A percentile compares a stretch with the other conserved stretches of the same genome.
phyloP scores from a whole-genome alignment of 2,329 filamentous ascomycete genomes.

The Alternaria longipes region DNA sequence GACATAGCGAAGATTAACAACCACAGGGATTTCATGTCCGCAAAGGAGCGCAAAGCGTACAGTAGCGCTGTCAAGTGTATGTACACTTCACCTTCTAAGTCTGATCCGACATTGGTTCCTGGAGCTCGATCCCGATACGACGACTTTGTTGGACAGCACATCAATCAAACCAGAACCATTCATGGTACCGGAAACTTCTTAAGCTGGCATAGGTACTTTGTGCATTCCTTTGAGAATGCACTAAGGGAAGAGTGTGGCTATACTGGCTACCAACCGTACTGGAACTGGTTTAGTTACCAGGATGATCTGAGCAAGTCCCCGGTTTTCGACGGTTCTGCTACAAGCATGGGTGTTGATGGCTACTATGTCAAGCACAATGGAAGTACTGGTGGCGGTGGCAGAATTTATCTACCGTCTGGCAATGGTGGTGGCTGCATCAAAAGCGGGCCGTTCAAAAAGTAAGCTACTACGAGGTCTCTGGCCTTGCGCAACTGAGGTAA shows the following conservation, averaged over 20 bases:
- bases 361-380: conserved; percentile 11
- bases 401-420: conserved; percentile 18
- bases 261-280: conserved; percentile 53
- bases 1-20: not conserved
- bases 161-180: conserved; percentile 29
- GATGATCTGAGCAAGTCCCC: conserved; percentile 40
- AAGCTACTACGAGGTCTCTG: not conserved
- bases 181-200: conserved; percentile 34
- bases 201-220: conserved; percentile 51
- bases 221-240: conserved; percentile 49
- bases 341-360: conserved; percentile 50
- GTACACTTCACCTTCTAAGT: conserved; percentile 22
- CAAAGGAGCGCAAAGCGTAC: conserved; percentile 27
- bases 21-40: conserved; percentile 2
- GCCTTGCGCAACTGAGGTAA: not conserved
- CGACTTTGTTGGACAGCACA: conserved; percentile 39
- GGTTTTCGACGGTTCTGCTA: conserved; percentile 36
- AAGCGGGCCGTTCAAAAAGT: conserved; percentile 42
- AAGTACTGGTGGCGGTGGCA: conserved; percentile 24
- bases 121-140: conserved; percentile 38
- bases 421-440: conserved; percentile 36
- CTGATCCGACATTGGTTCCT: conserved; percentile 19
- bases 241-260: conserved; percentile 53
- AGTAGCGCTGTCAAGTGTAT: conserved; percentile 34
- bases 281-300: conserved; percentile 56